These are phyloP conservation scores for Fusarium luffae DNA, from an alignment of 2,329 filamentous ascomycete species.

Conservation along the genomic window DNA sequence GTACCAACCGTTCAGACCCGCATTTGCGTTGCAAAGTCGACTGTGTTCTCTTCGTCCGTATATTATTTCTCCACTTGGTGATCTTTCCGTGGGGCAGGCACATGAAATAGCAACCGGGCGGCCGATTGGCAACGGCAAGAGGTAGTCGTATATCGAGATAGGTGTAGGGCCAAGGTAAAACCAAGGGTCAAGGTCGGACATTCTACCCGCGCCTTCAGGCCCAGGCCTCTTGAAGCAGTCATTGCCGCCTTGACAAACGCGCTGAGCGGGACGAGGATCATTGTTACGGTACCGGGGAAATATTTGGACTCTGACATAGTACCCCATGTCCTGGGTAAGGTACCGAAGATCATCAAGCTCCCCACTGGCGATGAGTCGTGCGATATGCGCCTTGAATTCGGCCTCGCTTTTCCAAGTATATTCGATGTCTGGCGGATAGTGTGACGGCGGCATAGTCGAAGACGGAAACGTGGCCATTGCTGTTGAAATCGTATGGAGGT, in stretches of 20 bases:
- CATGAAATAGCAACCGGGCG: neutral
- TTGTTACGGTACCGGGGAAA: neutral
- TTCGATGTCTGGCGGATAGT: too few relatives aligned
- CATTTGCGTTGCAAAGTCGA: neutral
- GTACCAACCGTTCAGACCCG: conserved; percentile 15
- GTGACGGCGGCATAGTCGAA: too few relatives aligned
- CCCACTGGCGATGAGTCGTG: neutral
- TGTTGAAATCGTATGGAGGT: neutral
- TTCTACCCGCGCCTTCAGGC: neutral
- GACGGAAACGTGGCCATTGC: neutral
- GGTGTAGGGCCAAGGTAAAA: accelerated
- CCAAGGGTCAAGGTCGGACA: neutral
- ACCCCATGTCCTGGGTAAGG: neutral
- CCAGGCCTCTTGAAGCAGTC: neutral
- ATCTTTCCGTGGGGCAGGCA: neutral
- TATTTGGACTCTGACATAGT: neutral
- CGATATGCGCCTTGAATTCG: neutral
- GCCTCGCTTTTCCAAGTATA: neutral
- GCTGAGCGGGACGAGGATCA: neutral
- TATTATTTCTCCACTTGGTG: neutral
- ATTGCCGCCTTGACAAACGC: neutral
- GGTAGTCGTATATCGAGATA: neutral
- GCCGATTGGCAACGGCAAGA: neutral
- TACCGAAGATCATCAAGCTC: neutral
- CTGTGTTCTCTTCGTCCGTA: neutral